Evolutionary conservation across 2,329 filamentous ascomycete species (phyloP).

Genomic region (Ophiobolus disseminans): DNA sequence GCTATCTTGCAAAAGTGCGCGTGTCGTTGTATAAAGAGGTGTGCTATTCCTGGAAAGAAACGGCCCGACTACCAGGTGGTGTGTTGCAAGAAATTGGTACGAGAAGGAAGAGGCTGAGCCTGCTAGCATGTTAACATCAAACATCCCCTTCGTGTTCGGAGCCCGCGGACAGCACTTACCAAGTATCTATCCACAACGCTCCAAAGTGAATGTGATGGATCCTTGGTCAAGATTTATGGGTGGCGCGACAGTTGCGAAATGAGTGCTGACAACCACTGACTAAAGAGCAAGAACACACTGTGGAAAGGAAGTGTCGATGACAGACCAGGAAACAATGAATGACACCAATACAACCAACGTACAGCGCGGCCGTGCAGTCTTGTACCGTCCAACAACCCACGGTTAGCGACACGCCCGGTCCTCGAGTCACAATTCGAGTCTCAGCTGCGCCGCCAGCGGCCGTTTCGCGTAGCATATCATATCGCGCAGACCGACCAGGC

Average conservation of each 20-base stretch:
- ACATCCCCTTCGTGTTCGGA: neutral
- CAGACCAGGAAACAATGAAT: neutral
- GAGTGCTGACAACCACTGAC: neutral
- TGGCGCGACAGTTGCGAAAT: neutral
- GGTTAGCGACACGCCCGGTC: neutral
- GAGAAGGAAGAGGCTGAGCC: conserved; percentile 8
- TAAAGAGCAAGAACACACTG: neutral
- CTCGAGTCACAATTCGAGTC: conserved; percentile 7
- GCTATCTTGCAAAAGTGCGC: neutral
- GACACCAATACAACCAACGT: neutral
- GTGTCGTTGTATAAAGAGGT: neutral
- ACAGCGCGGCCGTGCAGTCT: neutral
- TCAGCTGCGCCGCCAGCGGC: conserved; percentile 9
- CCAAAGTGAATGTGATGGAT: neutral
- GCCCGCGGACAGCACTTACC: neutral
- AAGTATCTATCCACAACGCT: neutral
- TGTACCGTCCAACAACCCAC: conserved; percentile 1
- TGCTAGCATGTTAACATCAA: conserved; percentile 4
- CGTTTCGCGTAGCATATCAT: conserved; percentile 8
- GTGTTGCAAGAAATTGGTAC: neutral
- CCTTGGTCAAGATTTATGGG: neutral
- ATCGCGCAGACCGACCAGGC: conserved; percentile 4
- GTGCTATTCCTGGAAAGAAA: neutral
- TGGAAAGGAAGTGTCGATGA: neutral
- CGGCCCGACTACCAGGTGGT: conserved; percentile 3